phyloP scores from a whole-genome alignment of 345 rosid species.

The Pseudoturritis turrita region DNA sequence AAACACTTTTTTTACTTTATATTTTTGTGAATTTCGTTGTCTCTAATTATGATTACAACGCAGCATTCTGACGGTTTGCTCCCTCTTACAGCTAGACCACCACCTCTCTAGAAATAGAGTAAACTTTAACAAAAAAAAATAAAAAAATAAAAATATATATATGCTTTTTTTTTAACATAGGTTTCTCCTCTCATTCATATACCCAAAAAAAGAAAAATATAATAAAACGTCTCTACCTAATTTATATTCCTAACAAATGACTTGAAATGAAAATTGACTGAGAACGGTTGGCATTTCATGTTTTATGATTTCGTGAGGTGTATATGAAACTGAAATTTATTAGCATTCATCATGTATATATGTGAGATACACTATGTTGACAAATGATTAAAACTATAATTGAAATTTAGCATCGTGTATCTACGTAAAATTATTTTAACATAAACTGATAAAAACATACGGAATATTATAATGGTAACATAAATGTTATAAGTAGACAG shows the following conservation, averaged over 20 bases:
- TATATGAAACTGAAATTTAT: not conserved
- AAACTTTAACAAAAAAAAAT: not conserved
- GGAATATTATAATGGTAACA: not conserved
- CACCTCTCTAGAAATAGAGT: not conserved
- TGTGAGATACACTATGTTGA: not conserved
- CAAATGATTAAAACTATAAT: not conserved
- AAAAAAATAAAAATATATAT: not conserved
- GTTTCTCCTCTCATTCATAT: not conserved
- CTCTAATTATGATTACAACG: slow-evolving; percentile 36
- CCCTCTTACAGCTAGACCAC: slow-evolving; percentile 34
- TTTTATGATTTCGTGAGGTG: not conserved
- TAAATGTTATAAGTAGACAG: not conserved
- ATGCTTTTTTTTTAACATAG: not conserved
- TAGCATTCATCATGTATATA: not conserved
- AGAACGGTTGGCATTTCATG: not conserved
- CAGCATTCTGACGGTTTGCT: slow-evolving; percentile 32
- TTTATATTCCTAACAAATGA: slow-evolving; percentile 9
- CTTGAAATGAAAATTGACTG: not conserved
- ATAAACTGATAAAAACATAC: not conserved
- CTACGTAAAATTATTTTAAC: not conserved
- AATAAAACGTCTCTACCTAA: not conserved
- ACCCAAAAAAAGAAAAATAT: not conserved
- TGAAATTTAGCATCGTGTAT: not conserved
- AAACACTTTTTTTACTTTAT: not conserved
- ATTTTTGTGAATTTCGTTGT: slow-evolving; percentile 19